These are phyloP conservation scores for Nymphaea thermarum DNA, from an alignment of 164 flowering plant genomes.

Conservation along the genomic window DNA sequence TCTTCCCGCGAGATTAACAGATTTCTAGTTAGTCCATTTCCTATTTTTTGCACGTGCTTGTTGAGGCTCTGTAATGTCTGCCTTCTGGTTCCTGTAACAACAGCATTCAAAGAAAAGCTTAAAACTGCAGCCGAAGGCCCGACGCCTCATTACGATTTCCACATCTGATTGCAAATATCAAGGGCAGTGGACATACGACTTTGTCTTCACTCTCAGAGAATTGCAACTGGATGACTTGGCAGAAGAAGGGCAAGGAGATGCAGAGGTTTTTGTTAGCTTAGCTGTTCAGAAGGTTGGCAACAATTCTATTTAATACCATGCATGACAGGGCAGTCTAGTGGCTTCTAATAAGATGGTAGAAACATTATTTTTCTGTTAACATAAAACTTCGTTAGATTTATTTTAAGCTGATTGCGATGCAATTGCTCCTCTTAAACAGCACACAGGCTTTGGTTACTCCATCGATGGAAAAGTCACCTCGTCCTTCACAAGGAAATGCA, in stretches of 20 bases:
- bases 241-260: conserved; percentile 35
- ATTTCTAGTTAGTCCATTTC: no score
- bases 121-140: conserved; percentile 13
- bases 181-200: conserved; percentile 52
- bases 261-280: conserved; percentile 41
- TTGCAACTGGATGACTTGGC: conserved; percentile 49
- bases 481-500: conserved; percentile 56
- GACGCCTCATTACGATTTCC: conserved; percentile 50
- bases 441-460: conserved; percentile 78
- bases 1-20: no score
- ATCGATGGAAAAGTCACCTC: conserved; percentile 65
- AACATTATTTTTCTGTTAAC: background rate
- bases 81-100: background rate
- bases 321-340: no score
- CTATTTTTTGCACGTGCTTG: no score
- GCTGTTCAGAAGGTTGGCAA: conserved; percentile 40
- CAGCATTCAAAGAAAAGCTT: conserved; percentile 14
- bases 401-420: background rate
- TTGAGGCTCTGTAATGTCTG: no score
- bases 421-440: conserved; percentile 26
- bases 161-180: conserved; percentile 49
- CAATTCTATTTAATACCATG: background rate
- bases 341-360: no score
- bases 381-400: background rate
- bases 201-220: conserved; percentile 38